These are phyloP conservation scores for Alternaria angustiovoidea DNA, from an alignment of 2,329 filamentous ascomycete genomes.

Conservation along the genomic window DNA sequence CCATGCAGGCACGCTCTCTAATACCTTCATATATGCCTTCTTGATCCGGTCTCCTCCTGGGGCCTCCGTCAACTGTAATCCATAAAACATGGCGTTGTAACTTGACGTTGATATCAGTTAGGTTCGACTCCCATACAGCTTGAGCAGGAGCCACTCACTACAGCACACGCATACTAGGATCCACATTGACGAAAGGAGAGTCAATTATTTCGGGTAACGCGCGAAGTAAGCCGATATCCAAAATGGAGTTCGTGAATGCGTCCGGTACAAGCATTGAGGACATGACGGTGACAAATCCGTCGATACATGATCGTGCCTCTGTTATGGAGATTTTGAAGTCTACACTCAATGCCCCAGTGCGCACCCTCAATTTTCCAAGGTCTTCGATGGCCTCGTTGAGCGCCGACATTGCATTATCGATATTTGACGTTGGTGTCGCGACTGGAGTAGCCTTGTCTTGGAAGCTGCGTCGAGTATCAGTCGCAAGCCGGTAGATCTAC, in stretches of 20 bases:
- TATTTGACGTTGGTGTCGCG: constrained; percentile 27
- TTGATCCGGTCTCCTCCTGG: constrained; percentile 20
- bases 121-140: not conserved
- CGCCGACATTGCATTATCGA: constrained; percentile 38
- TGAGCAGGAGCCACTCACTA: constrained; percentile 16
- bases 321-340: constrained; percentile 25
- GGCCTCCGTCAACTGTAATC: constrained; percentile 27
- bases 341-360: constrained; percentile 20
- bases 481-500: constrained; percentile 43
- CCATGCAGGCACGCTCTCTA: constrained; percentile 40
- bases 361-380: constrained; percentile 35
- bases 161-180: constrained; percentile 34
- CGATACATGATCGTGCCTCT: constrained; percentile 31
- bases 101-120: not conserved
- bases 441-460: constrained; percentile 31
- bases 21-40: constrained; percentile 36
- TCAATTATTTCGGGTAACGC: constrained; percentile 34
- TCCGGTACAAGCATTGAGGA: constrained; percentile 31
- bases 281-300: constrained; percentile 29
- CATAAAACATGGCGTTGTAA: constrained; percentile 39
- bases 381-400: constrained; percentile 39
- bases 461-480: constrained; percentile 33
- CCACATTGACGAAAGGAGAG: constrained; percentile 38
- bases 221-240: constrained; percentile 28
- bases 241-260: constrained; percentile 16